Evolutionary conservation across 1,284 basidiomycete species (phyloP), one percentile per base, ranked within the genome.

Genomic region (Takashimella tepidaria): DNA sequence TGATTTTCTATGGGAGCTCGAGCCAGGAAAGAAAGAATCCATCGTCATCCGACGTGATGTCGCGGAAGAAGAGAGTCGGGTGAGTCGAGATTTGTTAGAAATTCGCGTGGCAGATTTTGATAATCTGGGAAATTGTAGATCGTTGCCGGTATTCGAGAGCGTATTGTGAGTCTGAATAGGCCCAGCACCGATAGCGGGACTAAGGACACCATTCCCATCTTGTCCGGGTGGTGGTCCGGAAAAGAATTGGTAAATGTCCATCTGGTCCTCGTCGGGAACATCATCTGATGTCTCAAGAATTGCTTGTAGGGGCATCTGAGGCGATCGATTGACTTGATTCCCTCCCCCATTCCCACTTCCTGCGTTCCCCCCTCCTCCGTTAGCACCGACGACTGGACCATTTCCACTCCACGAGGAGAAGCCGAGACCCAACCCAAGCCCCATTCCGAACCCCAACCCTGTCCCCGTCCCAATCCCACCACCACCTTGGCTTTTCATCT

Each of bases 201-300:
- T 37, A n/a, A n/a, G n/a, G 16, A 8, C 8, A 8, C 31, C 31
- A 37, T 37, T 37, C 10, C 31, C 31, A 8, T 8, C 16, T 8
- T 37, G 10, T 45, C 43, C 54, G 1, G 60, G 56, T 10, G 69
- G 67, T 13, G 57, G 66, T 16, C 50, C 61, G 2, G 63, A 54
- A 41, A 72, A 62, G 62, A 72, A 69, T 31, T 64, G 53, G 52
- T 66, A 61, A 37, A 71, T 67, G 54, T 72, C 69, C 51, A 69
- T 60, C 49, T 55, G 55, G 44, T 57, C 62, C 12, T 58, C 66
- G 12, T 58, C 66, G 1, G 54, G 54, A 3, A 54, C 45, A 26
- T 59, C 54, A 2, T 57, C 56, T 3, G 47, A 43, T 1, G 49
- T 45, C 41, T 60, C 55, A 4, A 63, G 52, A n/a, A 63, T 63